Conservation (phyloP, 345 rosid genomes). For the Hibiscus tridactylites region DNA sequence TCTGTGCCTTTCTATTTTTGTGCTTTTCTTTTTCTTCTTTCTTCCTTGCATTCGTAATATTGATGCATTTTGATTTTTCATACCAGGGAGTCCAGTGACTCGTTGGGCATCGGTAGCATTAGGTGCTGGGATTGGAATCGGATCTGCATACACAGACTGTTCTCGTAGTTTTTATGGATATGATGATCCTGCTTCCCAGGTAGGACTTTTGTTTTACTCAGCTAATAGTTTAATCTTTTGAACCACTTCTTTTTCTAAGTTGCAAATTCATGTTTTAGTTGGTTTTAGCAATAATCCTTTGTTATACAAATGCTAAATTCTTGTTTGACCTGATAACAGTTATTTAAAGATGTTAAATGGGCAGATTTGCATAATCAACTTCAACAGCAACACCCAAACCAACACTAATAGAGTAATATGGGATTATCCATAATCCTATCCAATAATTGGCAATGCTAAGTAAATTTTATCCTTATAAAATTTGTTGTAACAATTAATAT, state of each 20-base stretch:
- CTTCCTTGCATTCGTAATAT: not conserved
- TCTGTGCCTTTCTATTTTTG: not conserved
- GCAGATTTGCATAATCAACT: not conserved
- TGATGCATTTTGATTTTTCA: not conserved
- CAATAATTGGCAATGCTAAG: not conserved
- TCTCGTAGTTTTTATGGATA: slow-evolving; percentile 50
- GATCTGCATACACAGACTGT: slow-evolving; percentile 81
- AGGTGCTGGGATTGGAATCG: slow-evolving; percentile 91
- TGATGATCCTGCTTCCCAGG: slow-evolving; percentile 41
- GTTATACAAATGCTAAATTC: not conserved
- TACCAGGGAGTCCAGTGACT: slow-evolving; percentile 69
- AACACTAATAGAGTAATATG: not conserved
- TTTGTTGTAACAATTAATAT: not conserved
- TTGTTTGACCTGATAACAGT: not conserved
- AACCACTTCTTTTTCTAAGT: not conserved
- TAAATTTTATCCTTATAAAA: not conserved
- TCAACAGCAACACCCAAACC: not conserved
- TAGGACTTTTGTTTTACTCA: slow-evolving; percentile 13
- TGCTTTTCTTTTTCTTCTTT: not conserved
- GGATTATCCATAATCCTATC: not conserved
- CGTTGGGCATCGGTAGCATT: slow-evolving; percentile 90
- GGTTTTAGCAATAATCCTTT: not conserved
- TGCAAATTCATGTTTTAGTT: not conserved
- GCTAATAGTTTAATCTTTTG: not conserved
- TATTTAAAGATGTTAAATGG: not conserved